Evolutionary conservation across 23 red algal genomes (phyloP).

Genomic region (Gracilariopsis chorda): DNA sequence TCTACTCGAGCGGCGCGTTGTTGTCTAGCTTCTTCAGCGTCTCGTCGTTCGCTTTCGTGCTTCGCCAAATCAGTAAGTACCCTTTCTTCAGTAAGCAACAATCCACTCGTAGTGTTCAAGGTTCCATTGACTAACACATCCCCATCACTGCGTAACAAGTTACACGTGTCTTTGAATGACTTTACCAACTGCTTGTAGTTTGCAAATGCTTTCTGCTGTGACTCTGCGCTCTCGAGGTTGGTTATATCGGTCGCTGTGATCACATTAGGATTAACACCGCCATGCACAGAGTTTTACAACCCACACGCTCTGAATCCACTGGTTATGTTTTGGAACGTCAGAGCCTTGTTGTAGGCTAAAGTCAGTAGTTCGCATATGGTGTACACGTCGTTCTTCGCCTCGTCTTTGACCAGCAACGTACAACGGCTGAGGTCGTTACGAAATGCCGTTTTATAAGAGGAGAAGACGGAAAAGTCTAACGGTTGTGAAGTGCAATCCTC

Average conservation of each 20-base stretch:
- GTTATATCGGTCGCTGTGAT: background rate
- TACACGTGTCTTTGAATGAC: background rate
- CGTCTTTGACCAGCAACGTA: background rate
- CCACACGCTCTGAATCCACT: background rate
- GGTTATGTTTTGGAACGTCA: background rate
- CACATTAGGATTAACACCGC: background rate
- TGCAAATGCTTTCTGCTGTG: background rate
- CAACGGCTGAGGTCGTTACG: background rate
- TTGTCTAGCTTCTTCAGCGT: too few species aligned
- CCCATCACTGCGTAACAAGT: background rate
- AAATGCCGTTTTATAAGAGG: too few species aligned
- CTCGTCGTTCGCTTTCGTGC: too few species aligned
- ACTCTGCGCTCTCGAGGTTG: background rate
- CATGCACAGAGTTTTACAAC: background rate
- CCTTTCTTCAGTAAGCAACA: background rate
- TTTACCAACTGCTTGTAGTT: background rate
- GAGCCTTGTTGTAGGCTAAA: background rate
- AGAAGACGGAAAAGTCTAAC: too few species aligned
- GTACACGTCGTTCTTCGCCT: background rate
- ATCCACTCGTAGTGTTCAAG: conserved; percentile 18
- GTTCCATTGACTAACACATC: conserved; percentile 1
- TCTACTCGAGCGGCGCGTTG: too few species aligned
- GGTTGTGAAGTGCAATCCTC: too few species aligned
- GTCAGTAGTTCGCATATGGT: background rate
- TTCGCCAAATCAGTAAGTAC: too few species aligned